Evolutionary conservation across 371 early-diverging fungal genomes (phyloP).

Genomic region (Funneliformis caledonium): DNA sequence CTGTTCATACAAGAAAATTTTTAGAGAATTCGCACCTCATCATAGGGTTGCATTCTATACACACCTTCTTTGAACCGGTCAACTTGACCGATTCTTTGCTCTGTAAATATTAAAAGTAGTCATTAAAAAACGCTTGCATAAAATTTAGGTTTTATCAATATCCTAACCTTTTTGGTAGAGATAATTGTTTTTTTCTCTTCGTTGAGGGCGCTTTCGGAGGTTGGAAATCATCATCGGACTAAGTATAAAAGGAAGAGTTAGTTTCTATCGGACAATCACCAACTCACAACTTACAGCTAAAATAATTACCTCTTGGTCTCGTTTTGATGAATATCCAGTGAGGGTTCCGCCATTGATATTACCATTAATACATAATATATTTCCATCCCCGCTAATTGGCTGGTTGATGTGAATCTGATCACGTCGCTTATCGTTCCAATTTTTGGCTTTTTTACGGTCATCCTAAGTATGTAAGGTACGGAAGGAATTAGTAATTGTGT

Average conservation of each 20-base stretch:
- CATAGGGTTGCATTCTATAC: not conserved
- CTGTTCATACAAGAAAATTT: no score
- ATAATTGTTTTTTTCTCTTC: no score
- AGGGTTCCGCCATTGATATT: no score
- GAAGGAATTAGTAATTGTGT: slow-evolving; percentile 14
- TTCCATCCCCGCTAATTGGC: slow-evolving; percentile 1
- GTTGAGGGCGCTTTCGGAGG: no score
- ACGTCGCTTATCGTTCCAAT: slow-evolving; percentile 3
- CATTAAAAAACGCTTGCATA: slow-evolving; percentile 10
- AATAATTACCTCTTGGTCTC: no score
- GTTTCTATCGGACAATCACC: no score
- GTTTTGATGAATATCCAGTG: no score
- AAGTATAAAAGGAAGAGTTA: no score
- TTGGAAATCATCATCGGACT: no score
- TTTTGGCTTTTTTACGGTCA: slow-evolving; percentile 6
- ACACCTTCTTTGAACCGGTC: slow-evolving; percentile 8
- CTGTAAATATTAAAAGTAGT: slow-evolving; percentile 11
- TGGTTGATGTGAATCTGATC: slow-evolving; percentile 1
- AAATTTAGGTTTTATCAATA: not conserved
- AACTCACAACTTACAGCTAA: no score
- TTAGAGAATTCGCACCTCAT: not conserved
- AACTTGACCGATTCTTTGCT: slow-evolving; percentile 3
- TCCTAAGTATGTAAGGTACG: not conserved
- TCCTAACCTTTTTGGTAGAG: no score
- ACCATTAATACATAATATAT: no score